Conservation (phyloP, 768 basidiomycete genomes). For the Dacryopinax primogenitus region DNA sequence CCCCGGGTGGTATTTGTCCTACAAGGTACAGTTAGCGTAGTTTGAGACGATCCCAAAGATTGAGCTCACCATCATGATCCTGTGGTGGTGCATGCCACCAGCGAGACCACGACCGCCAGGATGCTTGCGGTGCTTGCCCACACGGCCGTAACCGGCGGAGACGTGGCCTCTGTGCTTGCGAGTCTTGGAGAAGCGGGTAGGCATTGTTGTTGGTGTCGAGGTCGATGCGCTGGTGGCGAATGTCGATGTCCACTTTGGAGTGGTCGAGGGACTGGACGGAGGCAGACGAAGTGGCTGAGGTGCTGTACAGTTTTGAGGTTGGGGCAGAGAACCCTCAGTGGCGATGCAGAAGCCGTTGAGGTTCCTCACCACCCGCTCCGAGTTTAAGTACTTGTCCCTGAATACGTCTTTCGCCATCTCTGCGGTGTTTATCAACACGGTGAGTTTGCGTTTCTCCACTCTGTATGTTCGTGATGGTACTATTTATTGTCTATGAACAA, state of each 20-base stretch:
- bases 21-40: not conserved
- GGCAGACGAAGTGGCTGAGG: not conserved
- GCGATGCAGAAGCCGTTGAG: not conserved
- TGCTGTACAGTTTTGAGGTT: not conserved
- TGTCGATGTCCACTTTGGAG: not conserved
- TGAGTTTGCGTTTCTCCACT: not conserved
- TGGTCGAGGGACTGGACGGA: not conserved
- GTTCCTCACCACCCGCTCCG: too few relatives aligned
- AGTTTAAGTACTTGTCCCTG: not conserved
- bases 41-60: not conserved
- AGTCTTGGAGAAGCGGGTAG: slow-evolving; percentile 91
- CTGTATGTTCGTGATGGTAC: slow-evolving; percentile 40
- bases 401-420: not conserved
- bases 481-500: slow-evolving; percentile 66
- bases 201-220: slow-evolving; percentile 51
- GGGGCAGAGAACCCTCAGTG: not conserved
- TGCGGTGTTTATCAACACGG: not conserved
- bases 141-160: slow-evolving; percentile 98
- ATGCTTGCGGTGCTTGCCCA: slow-evolving; percentile 99
- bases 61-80: slow-evolving; percentile 40
- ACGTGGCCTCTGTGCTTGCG: slow-evolving; percentile 99
- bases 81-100: slow-evolving; percentile 99
- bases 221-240: not conserved
- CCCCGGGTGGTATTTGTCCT: slow-evolving; percentile 70
- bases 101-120: slow-evolving; percentile 99